A percentile compares a stretch with the other conserved stretches of the same genome.
phyloP scores from a whole-genome alignment of 768 basidiomycete genomes.

The Coprinopsis cinerea region DNA sequence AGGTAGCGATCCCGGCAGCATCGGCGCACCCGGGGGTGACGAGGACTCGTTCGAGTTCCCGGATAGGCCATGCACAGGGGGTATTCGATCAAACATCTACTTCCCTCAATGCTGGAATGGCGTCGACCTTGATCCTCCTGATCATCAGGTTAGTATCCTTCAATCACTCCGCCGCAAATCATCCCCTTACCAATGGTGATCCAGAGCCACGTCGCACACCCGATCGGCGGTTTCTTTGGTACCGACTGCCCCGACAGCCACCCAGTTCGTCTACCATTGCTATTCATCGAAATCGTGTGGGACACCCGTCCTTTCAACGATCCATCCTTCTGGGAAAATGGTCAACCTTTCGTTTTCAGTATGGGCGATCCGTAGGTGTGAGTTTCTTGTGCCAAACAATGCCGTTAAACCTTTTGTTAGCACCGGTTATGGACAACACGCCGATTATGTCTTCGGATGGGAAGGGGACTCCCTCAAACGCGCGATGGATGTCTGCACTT shows the following conservation, averaged over 20 bases:
- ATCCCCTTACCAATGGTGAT: not conserved
- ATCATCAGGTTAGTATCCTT: constrained; percentile 6
- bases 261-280: constrained; percentile 9
- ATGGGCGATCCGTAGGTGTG: constrained; percentile 11
- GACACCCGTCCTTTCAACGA: constrained; percentile 12
- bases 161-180: too few relatives aligned
- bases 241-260: constrained; percentile 10
- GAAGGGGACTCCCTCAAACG: constrained; percentile 10
- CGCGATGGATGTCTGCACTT: constrained; percentile 11
- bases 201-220: constrained; percentile 8
- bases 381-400: not conserved
- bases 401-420: not conserved
- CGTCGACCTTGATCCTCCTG: constrained; percentile 8
- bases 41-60: constrained; percentile 6
- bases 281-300: constrained; percentile 12
- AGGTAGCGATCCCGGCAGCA: not conserved
- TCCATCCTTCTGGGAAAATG: constrained; percentile 2
- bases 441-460: constrained; percentile 12
- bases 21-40: constrained; percentile 2
- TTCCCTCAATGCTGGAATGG: constrained; percentile 13
- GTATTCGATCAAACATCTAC: constrained; percentile 11
- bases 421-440: constrained; percentile 11
- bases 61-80: constrained; percentile 6
- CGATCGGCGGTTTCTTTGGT: constrained; percentile 7
- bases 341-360: constrained; percentile 11